A percentile compares a stretch with the other conserved stretches of the same genome.
phyloP scores from a whole-genome alignment of 192 early-diverging fungal genomes.

The Geranomyces variabilis region DNA sequence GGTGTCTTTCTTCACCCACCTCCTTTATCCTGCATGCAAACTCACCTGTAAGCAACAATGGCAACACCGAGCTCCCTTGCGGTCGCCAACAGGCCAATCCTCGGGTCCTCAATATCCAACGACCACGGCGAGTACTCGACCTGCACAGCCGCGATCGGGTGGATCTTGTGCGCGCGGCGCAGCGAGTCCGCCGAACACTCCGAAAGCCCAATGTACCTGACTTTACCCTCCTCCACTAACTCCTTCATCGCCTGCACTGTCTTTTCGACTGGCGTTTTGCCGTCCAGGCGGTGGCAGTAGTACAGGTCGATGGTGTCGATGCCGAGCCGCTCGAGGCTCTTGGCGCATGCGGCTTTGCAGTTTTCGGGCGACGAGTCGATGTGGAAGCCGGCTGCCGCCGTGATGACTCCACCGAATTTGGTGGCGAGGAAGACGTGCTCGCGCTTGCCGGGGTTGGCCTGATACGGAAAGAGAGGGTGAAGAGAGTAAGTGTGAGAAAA shows the following conservation, averaged over 20 bases:
- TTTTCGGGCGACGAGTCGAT: constrained; percentile 54
- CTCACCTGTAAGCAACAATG: constrained; percentile 54
- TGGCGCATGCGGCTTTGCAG: constrained; percentile 49
- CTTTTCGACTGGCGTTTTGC: constrained; percentile 60
- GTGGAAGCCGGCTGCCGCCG: constrained; percentile 4
- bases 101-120: constrained; percentile 58
- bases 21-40: too few species aligned
- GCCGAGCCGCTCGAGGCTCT: constrained; percentile 54
- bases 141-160: constrained; percentile 67
- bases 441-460: constrained; percentile 28
- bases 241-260: constrained; percentile 66
- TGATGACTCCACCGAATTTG: constrained; percentile 58
- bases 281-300: constrained; percentile 66
- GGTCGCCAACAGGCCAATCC: constrained; percentile 64
- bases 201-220: constrained; percentile 62
- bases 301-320: constrained; percentile 65
- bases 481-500: too few species aligned
- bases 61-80: constrained; percentile 64
- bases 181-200: constrained; percentile 64
- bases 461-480: too few species aligned
- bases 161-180: constrained; percentile 65
- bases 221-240: constrained; percentile 70
- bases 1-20: too few species aligned
- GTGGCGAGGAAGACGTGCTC: constrained; percentile 63
- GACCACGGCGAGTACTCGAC: constrained; percentile 56